Evolutionary conservation across 169 alveolate genomes (phyloP), one percentile per base, ranked within the genome.

Genomic region (Amoebophrya sp.): DNA sequence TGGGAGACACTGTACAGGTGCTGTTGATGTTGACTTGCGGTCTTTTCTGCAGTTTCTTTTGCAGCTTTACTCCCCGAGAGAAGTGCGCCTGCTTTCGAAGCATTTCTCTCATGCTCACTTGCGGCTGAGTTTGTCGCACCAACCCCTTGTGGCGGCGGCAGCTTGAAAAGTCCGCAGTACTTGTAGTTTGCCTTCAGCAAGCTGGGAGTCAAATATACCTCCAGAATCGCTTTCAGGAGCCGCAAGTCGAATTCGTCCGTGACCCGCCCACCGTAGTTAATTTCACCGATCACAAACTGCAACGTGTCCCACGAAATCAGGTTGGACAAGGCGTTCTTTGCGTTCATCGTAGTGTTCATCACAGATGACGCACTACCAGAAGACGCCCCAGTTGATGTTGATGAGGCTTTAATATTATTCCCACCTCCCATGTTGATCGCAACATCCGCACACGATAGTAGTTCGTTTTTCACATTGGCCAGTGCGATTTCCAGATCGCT

Each of bases 221-320:
- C 95, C 40, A 97, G 94, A 38, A 96, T 95, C 18, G 96, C 93
- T 23, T 96, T 92, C 40, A 97, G 96, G 89, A 96, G 95, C 91
- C 95, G 94, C 92, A 97, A 95, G 95, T 97, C 99, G 94, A 95
- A 94, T 88, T 96, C 98, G 94, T 97, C 98, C 53, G 99, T 97
- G 89, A 97, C 99, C 92, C 99, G 95, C 33, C 99, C 99, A 39
- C 99, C 99, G 95, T 97, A 97, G 93, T 97, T 96, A 77, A 97
- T 97, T 53, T 97, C 96, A 0, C 98, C 98, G 41, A 96, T 96
- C 93, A 97, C 94, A 93, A 95, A 97, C 40, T 94, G 90, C 93
- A 97, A 92, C 38, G 97, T 97, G 83, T 97, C 98, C 96, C 97
- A 97, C 25, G 98, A 97, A 40, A 96, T 94, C 90, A n/a, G n/a